These are phyloP conservation scores for Stephanodiscus triporus DNA, from an alignment of 108 stramenopile species.

Conservation along the genomic window DNA sequence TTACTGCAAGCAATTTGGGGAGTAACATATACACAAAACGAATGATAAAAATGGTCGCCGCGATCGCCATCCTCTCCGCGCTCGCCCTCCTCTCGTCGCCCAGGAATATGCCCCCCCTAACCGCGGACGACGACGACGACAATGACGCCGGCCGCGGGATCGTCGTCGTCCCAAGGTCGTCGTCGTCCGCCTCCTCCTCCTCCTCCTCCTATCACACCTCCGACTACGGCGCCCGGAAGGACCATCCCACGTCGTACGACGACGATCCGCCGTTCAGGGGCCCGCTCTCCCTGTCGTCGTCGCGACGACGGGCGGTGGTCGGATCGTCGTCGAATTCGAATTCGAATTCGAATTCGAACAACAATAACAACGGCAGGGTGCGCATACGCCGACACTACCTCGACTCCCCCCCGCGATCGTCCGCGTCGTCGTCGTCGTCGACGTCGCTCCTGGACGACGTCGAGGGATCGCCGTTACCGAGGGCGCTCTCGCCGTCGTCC, in stretches of 20 bases:
- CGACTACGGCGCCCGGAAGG: constrained; percentile 35
- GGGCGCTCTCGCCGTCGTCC: constrained; percentile 19
- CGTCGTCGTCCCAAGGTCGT: neutral
- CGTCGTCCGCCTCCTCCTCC: neutral
- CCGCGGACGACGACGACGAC: neutral
- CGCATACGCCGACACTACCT: constrained; percentile 45
- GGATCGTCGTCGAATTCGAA: constrained; percentile 30
- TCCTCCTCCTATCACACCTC: constrained; percentile 15
- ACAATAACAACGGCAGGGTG: too few relatives aligned
- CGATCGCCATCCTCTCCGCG: neutral
- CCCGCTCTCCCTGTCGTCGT: constrained; percentile 22
- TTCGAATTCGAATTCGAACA: too few relatives aligned
- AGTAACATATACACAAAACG: too few relatives aligned
- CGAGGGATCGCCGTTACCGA: neutral
- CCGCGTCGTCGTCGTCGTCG: constrained; percentile 1
- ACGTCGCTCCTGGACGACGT: constrained; percentile 18
- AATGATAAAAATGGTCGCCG: neutral
- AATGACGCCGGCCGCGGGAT: neutral
- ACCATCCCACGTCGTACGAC: constrained; percentile 58
- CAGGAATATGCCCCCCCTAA: neutral
- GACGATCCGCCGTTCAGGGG: constrained; percentile 58
- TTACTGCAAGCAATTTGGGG: too few relatives aligned
- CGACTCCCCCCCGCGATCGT: neutral
- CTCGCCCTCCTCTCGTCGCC: constrained; percentile 6
- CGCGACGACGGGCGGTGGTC: too few relatives aligned